These are phyloP conservation scores for Daldinia vernicosa DNA, from an alignment of 495 filamentous ascomycete genomes.

Conservation along the genomic window DNA sequence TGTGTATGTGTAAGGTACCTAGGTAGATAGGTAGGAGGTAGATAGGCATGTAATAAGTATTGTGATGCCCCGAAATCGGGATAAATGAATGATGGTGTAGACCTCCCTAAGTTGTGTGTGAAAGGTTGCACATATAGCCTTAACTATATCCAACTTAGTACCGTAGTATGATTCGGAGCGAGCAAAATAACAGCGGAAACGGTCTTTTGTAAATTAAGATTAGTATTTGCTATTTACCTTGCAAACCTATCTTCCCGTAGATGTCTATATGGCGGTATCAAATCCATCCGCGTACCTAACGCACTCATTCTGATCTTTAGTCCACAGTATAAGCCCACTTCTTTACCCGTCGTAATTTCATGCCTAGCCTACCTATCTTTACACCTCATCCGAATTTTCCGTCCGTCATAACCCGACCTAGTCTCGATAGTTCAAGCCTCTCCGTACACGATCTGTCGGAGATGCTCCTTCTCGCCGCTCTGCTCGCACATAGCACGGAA, in stretches of 20 bases:
- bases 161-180: background rate
- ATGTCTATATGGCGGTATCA: background rate
- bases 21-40: background rate
- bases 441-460: conserved; percentile 64
- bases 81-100: too few species aligned
- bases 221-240: background rate
- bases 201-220: background rate
- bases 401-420: background rate
- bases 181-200: background rate
- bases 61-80: background rate
- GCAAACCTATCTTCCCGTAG: background rate
- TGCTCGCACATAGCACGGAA: conserved; percentile 79
- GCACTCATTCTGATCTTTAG: background rate
- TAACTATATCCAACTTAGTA: background rate
- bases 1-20: background rate
- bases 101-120: too few species aligned
- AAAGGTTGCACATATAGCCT: background rate
- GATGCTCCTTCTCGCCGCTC: conserved; percentile 72
- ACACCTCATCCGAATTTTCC: background rate
- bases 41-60: background rate
- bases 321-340: background rate
- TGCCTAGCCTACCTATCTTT: background rate
- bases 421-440: conserved; percentile 31
- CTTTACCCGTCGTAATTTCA: background rate
- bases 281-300: background rate